Evolutionary conservation across 1,139 yeast species (phyloP).

Genomic region (Kodamaea anthophila): DNA sequence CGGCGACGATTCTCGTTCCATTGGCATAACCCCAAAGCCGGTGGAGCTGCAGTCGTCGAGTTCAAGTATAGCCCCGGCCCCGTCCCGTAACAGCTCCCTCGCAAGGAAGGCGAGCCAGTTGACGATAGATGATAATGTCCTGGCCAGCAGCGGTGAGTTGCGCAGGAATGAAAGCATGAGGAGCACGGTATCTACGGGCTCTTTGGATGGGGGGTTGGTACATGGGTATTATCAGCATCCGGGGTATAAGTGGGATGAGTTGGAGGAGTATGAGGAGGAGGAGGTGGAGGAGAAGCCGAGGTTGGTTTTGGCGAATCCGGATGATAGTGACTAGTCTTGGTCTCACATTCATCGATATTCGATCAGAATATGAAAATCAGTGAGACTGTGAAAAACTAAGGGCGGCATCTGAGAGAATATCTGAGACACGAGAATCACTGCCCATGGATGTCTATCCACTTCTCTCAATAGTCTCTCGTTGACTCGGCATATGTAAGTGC

Average conservation of each 20-base stretch:
- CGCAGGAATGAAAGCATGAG: conserved; percentile 16
- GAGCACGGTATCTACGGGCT: conserved; percentile 15
- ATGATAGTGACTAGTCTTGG: conserved; percentile 31
- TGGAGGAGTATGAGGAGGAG: conserved; percentile 15
- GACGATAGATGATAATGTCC: conserved; percentile 16
- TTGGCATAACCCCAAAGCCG: conserved; percentile 5
- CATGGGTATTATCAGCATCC: conserved; percentile 42
- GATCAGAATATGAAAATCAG: too few species aligned
- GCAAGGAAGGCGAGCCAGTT: conserved; percentile 27
- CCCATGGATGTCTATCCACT: too few species aligned
- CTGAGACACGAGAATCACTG: too few species aligned
- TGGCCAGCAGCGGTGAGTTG: conserved; percentile 10
- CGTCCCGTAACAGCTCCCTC: conserved; percentile 20
- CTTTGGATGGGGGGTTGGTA: conserved; percentile 20
- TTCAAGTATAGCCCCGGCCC: conserved; percentile 16
- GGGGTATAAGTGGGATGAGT: conserved; percentile 28
- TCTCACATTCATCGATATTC: too few species aligned
- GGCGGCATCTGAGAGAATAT: too few species aligned
- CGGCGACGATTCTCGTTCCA: conserved; percentile 28
- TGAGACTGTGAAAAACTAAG: too few species aligned
- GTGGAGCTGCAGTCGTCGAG: conserved; percentile 17
- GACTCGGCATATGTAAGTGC: too few species aligned
- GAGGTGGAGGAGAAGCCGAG: conserved; percentile 33
- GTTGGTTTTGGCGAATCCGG: conserved; percentile 71
- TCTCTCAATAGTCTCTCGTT: too few species aligned